Percentiles rank a stretch among this genome's conserved stretches.
These are phyloP conservation scores for Phytopythium oedochilum DNA, from an alignment of 352 stramenopile species.

Conservation along the genomic window DNA sequence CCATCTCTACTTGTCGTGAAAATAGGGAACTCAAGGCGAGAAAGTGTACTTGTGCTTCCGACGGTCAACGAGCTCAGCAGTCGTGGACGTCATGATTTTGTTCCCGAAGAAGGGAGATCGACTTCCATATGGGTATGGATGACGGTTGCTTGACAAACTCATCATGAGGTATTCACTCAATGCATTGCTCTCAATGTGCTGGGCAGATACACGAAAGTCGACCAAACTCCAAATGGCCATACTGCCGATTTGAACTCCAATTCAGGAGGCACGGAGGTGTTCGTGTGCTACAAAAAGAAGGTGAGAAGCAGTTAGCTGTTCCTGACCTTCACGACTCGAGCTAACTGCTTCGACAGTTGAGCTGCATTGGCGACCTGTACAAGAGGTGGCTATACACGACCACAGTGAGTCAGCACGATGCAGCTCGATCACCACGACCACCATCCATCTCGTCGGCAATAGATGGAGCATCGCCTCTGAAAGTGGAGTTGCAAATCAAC, in stretches of 20 bases:
- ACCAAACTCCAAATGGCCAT: slow-evolving; percentile 65
- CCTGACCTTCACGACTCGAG: neutral
- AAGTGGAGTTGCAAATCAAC: neutral
- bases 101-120: slow-evolving; percentile 84
- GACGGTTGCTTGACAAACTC: slow-evolving; percentile 22
- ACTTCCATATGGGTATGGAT: slow-evolving; percentile 66
- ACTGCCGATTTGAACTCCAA: slow-evolving; percentile 68
- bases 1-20: neutral
- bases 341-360: slow-evolving; percentile 14
- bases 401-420: neutral
- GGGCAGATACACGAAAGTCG: slow-evolving; percentile 68
- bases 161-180: slow-evolving; percentile 42
- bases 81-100: slow-evolving; percentile 64
- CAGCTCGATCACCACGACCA: neutral
- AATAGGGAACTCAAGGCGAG: slow-evolving; percentile 73
- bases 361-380: slow-evolving; percentile 27
- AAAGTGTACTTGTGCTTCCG: slow-evolving; percentile 81
- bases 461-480: neutral
- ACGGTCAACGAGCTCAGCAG: slow-evolving; percentile 48
- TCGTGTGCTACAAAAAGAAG: slow-evolving; percentile 79
- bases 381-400: slow-evolving; percentile 35
- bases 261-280: slow-evolving; percentile 71
- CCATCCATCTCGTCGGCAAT: neutral
- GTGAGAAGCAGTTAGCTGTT: slow-evolving; percentile 12
- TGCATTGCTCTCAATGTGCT: neutral